Conservation (phyloP, 2,329 filamentous ascomycete species). For the Colletotrichum acutatum region DNA sequence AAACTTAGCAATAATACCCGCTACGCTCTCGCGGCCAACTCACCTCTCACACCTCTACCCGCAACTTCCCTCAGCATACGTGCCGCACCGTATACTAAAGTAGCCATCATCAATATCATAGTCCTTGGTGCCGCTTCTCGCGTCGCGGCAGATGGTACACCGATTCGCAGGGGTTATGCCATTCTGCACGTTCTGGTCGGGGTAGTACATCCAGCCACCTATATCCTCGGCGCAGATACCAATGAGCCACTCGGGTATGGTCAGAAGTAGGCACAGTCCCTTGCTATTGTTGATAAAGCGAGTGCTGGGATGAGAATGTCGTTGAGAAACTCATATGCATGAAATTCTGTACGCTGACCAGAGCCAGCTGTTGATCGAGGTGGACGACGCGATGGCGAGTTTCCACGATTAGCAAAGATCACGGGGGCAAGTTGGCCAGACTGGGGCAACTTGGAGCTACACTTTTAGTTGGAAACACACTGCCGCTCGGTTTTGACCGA, state of each 20-base stretch:
- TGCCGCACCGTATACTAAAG: not conserved
- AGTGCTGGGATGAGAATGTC: not conserved
- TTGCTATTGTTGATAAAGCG: not conserved
- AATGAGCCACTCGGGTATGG: not conserved
- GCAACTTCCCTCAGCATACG: not conserved
- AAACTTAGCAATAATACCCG: accelerated
- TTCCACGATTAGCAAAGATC: not conserved
- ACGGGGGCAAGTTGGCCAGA: accelerated
- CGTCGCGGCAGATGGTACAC: not conserved
- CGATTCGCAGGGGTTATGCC: not conserved
- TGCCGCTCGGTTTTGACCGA: too few relatives aligned
- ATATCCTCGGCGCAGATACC: not conserved
- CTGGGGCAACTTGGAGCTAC: not conserved
- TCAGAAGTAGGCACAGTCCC: not conserved
- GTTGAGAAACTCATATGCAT: not conserved
- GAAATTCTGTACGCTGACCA: not conserved
- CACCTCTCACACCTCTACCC: not conserved
- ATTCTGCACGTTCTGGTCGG: not conserved
- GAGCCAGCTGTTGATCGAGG: too few relatives aligned
- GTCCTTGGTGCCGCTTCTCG: not conserved
- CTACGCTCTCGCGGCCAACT: not conserved
- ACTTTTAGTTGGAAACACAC: too few relatives aligned
- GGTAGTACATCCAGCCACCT: too few relatives aligned
- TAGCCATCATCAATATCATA: not conserved
- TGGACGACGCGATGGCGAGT: not conserved